Evolutionary conservation across 305 asterid species (phyloP).

Genomic region (Plantago lanceolata): DNA sequence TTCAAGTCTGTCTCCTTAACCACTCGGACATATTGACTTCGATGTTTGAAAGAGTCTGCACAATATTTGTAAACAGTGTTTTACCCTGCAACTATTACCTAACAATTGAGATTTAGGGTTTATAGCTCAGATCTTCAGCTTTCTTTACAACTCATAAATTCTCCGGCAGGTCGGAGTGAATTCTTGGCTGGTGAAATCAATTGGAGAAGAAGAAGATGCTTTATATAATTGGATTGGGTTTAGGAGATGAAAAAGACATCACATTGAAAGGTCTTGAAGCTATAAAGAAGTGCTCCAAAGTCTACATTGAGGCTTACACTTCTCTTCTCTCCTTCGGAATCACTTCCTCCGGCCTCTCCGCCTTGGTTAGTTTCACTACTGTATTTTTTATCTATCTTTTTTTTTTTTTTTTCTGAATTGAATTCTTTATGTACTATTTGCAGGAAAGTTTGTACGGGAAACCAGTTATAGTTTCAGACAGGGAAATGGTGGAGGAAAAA

Average conservation of each 20-base stretch:
- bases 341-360: constrained; percentile 63
- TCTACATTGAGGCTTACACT: constrained; percentile 88
- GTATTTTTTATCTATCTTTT: too few relatives aligned
- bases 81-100: too few relatives aligned
- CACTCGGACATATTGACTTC: constrained; percentile 93
- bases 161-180: too few relatives aligned
- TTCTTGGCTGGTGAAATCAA: too few relatives aligned
- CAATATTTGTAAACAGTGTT: too few relatives aligned
- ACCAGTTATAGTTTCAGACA: constrained; percentile 61
- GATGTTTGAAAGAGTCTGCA: too few relatives aligned
- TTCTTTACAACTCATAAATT: too few relatives aligned
- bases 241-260: constrained; percentile 80
- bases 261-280: constrained; percentile 83
- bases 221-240: constrained; percentile 69
- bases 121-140: too few relatives aligned
- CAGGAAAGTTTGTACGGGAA: constrained; percentile 75
- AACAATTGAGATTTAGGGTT: too few relatives aligned
- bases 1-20: constrained; percentile 96
- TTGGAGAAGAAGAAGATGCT: constrained; percentile 33
- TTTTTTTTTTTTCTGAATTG: not conserved
- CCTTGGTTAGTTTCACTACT: constrained; percentile 39
- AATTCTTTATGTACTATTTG: constrained; percentile 23
- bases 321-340: constrained; percentile 90
- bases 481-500: constrained; percentile 89
- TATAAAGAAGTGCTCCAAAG: constrained; percentile 57